Base-by-base conservation (phyloP, 2,329 filamentous ascomycete species). In the Aspergillus uvarum region DNA sequence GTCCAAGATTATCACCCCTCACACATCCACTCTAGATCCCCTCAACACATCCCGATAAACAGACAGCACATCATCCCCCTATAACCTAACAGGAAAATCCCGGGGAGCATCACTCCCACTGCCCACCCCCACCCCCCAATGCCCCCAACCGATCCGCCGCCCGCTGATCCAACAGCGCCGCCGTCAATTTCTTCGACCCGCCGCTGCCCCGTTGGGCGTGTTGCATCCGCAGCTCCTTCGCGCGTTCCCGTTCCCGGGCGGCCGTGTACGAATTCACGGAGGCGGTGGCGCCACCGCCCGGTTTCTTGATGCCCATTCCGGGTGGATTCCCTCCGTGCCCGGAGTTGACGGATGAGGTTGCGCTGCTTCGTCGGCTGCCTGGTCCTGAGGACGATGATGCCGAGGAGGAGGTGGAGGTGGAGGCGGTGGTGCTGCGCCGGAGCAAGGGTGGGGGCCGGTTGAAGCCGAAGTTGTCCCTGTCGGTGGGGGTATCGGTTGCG, bases 171-270 rank as follows among this genome's bases (percentile, higher is more conserved):
- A 77, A 56, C 59, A 83, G 71, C 51, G 71, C 71, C 3, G 68
- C 64, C 56, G 73, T 70, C 52, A 69, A 74, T 1, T 19, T 44
- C 6, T n/a, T 19, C 16, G 74, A 70, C 65, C 2, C 68, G 63
- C 24, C 75, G 78, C 63, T 82, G 80, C 63, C 79, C 62, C 82
- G 6, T 0, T 6, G 26, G 26, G 26, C 81, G 62, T 80, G 78
- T 69, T 82, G 80, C 70, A 79, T 78, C 62, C 74, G 78, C 51
- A 85, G 79, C 64, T 80, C 80, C 67, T 78, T 81, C 67, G 86
- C 83, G 19, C 85, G 79, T 74, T 87, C 85, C 67, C 80, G 81
- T 70, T 86, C 85, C 58, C 85, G 74, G 2, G 83, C 83, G 62
- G 84, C 77, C 22, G 77, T 74, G 58, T 79, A 84, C 21, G 83